These are phyloP conservation scores for Vicia sativa DNA, from an alignment of 306 rosid genomes.

Conservation along the genomic window DNA sequence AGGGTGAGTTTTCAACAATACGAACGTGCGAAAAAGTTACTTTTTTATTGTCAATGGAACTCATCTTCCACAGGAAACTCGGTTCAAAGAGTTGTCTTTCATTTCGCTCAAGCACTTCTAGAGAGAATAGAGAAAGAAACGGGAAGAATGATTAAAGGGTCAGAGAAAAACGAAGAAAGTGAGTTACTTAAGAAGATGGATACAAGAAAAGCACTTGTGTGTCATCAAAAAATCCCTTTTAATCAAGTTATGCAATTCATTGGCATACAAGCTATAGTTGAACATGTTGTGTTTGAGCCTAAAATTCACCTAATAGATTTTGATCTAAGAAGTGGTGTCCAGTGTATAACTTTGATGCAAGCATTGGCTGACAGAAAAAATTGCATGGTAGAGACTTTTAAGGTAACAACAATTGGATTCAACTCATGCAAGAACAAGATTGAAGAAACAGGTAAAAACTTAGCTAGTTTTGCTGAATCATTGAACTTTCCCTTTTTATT, in stretches of 20 bases:
- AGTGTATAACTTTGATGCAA: conserved; percentile 64
- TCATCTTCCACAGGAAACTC: conserved; percentile 48
- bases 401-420: conserved; percentile 58
- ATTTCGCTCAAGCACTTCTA: conserved; percentile 60
- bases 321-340: conserved; percentile 58
- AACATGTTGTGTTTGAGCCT: conserved; percentile 48
- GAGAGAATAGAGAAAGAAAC: conserved; percentile 59
- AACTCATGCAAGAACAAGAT: conserved; percentile 15
- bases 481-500: conserved; percentile 65
- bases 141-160: conserved; percentile 36
- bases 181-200: conserved; percentile 25
- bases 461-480: conserved; percentile 57
- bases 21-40: conserved; percentile 63
- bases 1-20: conserved; percentile 61
- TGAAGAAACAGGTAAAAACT: conserved; percentile 56
- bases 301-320: conserved; percentile 72
- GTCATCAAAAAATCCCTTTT: conserved; percentile 58
- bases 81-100: conserved; percentile 56
- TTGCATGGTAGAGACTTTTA: conserved; percentile 47
- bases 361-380: conserved; percentile 53
- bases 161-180: conserved; percentile 13
- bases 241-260: conserved; percentile 53
- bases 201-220: conserved; percentile 19
- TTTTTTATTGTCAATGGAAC: conserved; percentile 53
- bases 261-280: conserved; percentile 64